phyloP scores from a whole-genome alignment of 192 early-diverging fungal species.

The Gamsiella multidivaricata region DNA sequence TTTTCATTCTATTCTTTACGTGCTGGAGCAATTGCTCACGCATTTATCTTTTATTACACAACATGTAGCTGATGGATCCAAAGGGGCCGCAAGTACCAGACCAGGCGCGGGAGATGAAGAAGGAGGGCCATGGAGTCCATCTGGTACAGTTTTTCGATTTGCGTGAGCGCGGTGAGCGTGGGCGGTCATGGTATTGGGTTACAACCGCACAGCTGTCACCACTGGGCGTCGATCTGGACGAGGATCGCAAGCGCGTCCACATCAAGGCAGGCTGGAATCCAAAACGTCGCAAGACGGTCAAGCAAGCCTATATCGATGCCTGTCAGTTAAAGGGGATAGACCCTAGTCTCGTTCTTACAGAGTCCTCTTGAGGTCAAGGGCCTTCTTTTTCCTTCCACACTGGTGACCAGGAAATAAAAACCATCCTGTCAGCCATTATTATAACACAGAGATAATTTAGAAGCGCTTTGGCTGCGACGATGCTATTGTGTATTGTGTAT shows the following conservation, averaged over 20 bases:
- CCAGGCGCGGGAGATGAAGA: conserved; percentile 34
- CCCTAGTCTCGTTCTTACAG: neutral
- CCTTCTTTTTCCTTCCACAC: too few species aligned
- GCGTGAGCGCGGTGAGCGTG: conserved; percentile 21
- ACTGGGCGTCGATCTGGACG: conserved; percentile 21
- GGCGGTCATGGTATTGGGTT: conserved; percentile 33
- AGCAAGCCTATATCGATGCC: conserved; percentile 23
- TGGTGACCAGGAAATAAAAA: too few species aligned
- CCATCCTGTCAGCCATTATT: too few species aligned
- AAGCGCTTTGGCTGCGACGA: too few species aligned
- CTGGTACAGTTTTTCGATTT: conserved; percentile 53
- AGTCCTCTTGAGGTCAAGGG: conserved; percentile 4
- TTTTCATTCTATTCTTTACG: neutral
- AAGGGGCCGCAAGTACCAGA: conserved; percentile 36
- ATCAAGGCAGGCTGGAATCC: conserved; percentile 22
- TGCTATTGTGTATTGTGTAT: too few species aligned
- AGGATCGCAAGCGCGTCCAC: conserved; percentile 11
- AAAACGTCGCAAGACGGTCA: conserved; percentile 19
- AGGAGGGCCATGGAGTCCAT: conserved; percentile 24
- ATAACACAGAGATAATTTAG: too few species aligned
- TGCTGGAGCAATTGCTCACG: neutral
- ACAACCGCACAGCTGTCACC: conserved; percentile 1
- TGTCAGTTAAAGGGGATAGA: conserved; percentile 7
- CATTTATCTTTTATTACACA: conserved; percentile 1
- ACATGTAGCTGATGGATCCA: conserved; percentile 58